phyloP scores from a whole-genome alignment of 306 rosid genomes.

The Prosopis cineraria region DNA sequence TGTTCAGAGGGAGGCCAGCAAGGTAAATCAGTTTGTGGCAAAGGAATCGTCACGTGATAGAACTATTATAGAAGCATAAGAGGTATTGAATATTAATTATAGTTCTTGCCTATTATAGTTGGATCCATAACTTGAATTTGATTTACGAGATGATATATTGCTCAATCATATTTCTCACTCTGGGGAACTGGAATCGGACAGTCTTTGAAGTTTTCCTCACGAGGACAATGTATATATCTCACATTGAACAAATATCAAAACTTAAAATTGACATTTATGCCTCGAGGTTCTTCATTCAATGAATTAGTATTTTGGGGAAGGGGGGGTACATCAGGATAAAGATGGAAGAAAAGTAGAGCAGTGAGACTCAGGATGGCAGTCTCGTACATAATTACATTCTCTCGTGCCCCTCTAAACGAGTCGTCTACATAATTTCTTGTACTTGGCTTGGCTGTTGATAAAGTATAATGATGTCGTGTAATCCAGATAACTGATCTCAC shows the following conservation, averaged over 20 bases:
- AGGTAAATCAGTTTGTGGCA: conserved; percentile 36
- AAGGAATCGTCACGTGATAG: conserved; percentile 22
- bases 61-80: background rate
- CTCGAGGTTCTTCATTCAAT: background rate
- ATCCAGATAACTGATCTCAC: no score
- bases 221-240: background rate
- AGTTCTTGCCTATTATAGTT: conserved; percentile 14
- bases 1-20: conserved; percentile 47
- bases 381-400: no score
- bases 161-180: background rate
- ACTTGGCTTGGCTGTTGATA: no score
- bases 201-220: background rate
- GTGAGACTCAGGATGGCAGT: no score
- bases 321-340: no score
- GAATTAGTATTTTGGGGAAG: no score
- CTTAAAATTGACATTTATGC: background rate
- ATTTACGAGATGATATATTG: background rate
- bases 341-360: no score
- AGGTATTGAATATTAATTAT: background rate
- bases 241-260: background rate
- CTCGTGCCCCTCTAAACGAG: no score
- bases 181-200: background rate
- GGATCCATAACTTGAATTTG: conserved; percentile 7
- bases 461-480: no score
- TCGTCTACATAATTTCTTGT: no score